Percentiles rank a stretch among this genome's conserved stretches.
Conservation (phyloP, 306 rosid species). For the Lithocarpus polystachyus region DNA sequence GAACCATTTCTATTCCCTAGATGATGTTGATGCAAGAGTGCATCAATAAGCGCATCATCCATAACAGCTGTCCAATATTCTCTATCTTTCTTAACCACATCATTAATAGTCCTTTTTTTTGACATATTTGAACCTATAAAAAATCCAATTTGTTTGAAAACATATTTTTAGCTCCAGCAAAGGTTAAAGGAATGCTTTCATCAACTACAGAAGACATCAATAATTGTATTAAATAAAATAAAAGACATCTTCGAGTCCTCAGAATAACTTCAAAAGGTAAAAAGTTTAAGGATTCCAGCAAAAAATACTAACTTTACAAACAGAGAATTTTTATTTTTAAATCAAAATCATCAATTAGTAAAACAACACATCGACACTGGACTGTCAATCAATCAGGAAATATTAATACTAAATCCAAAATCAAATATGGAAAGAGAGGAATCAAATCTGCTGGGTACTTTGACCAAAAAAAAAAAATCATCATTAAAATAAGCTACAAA, state of each 20-base stretch:
- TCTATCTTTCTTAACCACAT: too few species aligned
- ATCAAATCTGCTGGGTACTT: not conserved
- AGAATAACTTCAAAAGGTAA: constrained; percentile 12
- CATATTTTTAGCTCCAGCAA: not conserved
- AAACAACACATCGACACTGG: too few species aligned
- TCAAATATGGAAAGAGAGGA: not conserved
- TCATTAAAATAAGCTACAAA: not conserved
- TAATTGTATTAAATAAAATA: not conserved
- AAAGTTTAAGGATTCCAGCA: constrained; percentile 10
- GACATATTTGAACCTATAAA: too few species aligned
- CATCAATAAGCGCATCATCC: too few species aligned
- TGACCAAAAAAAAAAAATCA: not conserved
- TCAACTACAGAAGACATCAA: constrained; percentile 5
- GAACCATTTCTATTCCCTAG: too few species aligned
- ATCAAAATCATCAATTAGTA: constrained; percentile 1
- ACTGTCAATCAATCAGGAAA: too few species aligned
- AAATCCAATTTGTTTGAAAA: too few species aligned
- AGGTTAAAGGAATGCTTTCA: not conserved
- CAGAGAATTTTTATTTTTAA: not conserved
- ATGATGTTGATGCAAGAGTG: too few species aligned
- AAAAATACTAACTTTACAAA: not conserved
- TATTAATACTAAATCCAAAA: too few species aligned
- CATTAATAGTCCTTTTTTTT: too few species aligned
- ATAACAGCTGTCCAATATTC: too few species aligned
- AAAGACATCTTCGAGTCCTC: not conserved